phyloP scores from a whole-genome alignment of 768 basidiomycete genomes.

The Lactarius evosmus region DNA sequence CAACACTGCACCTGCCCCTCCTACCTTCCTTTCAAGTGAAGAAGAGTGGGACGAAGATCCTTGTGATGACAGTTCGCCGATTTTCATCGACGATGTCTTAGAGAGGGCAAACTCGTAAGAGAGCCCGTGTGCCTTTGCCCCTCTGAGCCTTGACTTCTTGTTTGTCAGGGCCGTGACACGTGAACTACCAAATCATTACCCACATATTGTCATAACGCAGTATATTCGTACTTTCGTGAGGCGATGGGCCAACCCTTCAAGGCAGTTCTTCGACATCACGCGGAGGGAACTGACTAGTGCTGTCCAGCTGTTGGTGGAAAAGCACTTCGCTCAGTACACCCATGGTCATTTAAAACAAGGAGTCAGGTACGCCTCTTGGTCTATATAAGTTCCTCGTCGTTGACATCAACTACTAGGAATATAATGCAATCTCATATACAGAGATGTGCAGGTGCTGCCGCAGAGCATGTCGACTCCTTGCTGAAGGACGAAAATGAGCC shows the following conservation, averaged over 20 bases:
- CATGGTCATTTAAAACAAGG: slow-evolving; percentile 52
- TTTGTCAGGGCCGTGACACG: slow-evolving; percentile 61
- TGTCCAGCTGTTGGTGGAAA: slow-evolving; percentile 26
- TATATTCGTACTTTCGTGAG: slow-evolving; percentile 47
- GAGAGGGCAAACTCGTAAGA: slow-evolving; percentile 46
- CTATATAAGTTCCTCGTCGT: neutral
- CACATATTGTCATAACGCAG: slow-evolving; percentile 53
- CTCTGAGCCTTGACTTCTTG: neutral
- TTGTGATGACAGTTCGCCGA: slow-evolving; percentile 25
- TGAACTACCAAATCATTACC: slow-evolving; percentile 66
- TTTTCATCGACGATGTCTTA: slow-evolving; percentile 56
- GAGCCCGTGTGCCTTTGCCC: neutral
- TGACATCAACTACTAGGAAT: neutral
- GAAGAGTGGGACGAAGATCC: slow-evolving; percentile 17
- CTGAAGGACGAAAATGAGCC: slow-evolving; percentile 6
- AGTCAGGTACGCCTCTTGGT: slow-evolving; percentile 37
- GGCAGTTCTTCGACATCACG: slow-evolving; percentile 43
- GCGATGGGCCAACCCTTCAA: slow-evolving; percentile 50
- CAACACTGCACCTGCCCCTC: neutral
- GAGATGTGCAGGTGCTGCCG: slow-evolving; percentile 1
- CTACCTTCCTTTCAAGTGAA: slow-evolving; percentile 31
- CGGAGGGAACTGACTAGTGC: slow-evolving; percentile 39
- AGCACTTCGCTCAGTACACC: slow-evolving; percentile 52
- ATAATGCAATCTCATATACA: slow-evolving; percentile 22
- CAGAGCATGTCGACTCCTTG: slow-evolving; percentile 15